Base-by-base conservation (phyloP, 176 grass and related monocot genomes). In the Luzula sylvatica region DNA sequence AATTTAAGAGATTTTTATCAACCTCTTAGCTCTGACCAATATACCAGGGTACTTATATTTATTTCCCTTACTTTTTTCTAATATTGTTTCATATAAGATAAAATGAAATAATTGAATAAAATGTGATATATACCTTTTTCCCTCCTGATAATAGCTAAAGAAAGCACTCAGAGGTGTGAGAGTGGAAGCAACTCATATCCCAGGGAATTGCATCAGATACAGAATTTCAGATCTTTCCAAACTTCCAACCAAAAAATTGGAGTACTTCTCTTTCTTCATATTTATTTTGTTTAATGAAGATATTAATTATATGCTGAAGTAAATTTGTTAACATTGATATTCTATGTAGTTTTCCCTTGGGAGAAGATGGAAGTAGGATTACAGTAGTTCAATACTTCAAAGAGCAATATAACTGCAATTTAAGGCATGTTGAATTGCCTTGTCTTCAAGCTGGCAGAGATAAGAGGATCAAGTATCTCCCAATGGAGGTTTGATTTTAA, bases 371-470 rank as follows among this genome's bases (percentile, higher is more conserved):
- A 7, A 56, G 8, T 3, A 65, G n/a, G 29, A 3, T 62, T 8
- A 78, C 76, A 3, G 74, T 95, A 39, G 52, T 86, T 7, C 62
- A 86, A 11, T 88, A 96, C 67, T 96, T 96, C 30, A 66, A 58
- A 42, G 26, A 56, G 0, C 70, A 71, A 48, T 89, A 96, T 42
- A 56, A 50, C 14, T 63, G 13, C 26, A 2, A 9, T 49, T 45
- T 96, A 11, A 64, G 58, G 58, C 66, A 58, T 72, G 27, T 13
- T 26, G 23, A 70, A 21, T 88, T 69, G 80, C 90, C 83, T 21
- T 95, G 90, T 58, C 76, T 95, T 58, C 49, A 78, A 65, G 70
- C 77, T 70, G 84, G 89, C 15, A 85, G 7, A 46, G 70, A 85
- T 38, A 75, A 20, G 20, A 88, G 29, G 25, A 70, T 83, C 0